Conservation (phyloP, 2,329 filamentous ascomycete genomes). For the Microsporum ferrugineum region DNA sequence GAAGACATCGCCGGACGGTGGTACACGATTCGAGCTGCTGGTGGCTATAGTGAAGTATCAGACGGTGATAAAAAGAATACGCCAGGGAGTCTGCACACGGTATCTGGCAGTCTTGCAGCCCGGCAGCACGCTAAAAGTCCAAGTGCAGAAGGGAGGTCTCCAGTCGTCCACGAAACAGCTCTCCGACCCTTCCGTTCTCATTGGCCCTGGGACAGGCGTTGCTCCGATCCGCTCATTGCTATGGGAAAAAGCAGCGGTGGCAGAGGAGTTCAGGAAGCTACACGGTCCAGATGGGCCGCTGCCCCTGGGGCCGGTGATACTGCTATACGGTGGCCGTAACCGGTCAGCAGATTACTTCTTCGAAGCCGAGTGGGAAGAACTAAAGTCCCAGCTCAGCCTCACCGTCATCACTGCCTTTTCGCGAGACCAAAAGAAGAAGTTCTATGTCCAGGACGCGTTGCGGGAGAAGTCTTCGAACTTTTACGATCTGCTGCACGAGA, state of each 20-base stretch:
- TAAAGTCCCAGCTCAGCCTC: conserved; percentile 37
- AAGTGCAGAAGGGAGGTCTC: conserved; percentile 44
- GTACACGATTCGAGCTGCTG: conserved; percentile 56
- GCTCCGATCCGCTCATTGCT: conserved; percentile 73
- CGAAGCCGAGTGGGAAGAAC: conserved; percentile 55
- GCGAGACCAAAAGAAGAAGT: conserved; percentile 52
- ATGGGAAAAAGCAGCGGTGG: conserved; percentile 52
- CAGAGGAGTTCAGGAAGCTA: conserved; percentile 22
- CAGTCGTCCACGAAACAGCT: conserved; percentile 38
- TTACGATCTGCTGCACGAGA: conserved; percentile 41
- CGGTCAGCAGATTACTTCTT: conserved; percentile 69
- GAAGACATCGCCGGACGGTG: conserved; percentile 27
- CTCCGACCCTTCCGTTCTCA: conserved; percentile 55
- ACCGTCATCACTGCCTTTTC: conserved; percentile 57
- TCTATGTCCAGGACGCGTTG: conserved; percentile 58
- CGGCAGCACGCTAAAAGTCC: conserved; percentile 49
- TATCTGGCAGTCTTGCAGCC: conserved; percentile 59
- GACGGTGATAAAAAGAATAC: conserved; percentile 71
- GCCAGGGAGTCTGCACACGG: conserved; percentile 79
- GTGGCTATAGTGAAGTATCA: conserved; percentile 85
- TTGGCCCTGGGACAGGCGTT: conserved; percentile 77
- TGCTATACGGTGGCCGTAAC: conserved; percentile 83
- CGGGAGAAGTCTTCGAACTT: conserved; percentile 41
- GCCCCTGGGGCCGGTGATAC: conserved; percentile 38
- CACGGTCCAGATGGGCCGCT: conserved; percentile 19